phyloP scores from a whole-genome alignment of 345 rosid genomes.

The Acer negundo region DNA sequence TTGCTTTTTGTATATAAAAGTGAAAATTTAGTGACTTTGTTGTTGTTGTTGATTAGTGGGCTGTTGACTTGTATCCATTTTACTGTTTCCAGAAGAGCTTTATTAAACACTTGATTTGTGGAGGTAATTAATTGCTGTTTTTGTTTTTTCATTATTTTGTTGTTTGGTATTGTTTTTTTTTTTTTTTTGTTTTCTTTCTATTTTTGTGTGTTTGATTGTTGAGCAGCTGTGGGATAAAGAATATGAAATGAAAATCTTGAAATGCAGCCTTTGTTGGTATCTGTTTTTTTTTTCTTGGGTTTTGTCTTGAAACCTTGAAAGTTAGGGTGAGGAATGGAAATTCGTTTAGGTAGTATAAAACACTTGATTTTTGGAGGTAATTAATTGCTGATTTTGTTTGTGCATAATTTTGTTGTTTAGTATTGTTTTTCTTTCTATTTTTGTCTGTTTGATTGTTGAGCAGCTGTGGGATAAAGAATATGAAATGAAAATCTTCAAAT shows the following conservation, averaged over 20 bases:
- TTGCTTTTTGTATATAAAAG: constrained; percentile 2
- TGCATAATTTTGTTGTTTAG: too few relatives aligned
- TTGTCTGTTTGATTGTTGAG: too few relatives aligned
- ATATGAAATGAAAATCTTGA: constrained; percentile 1
- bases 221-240: constrained; percentile 15
- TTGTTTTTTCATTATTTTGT: background rate
- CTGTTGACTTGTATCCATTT: constrained; percentile 34
- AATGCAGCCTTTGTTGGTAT: constrained; percentile 5
- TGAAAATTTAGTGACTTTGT: constrained; percentile 2
- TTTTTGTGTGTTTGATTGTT: constrained; percentile 15
- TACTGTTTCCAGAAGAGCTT: constrained; percentile 24
- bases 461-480: too few relatives aligned
- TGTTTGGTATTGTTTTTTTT: background rate
- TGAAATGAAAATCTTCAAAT: too few relatives aligned
- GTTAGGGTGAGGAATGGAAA: too few relatives aligned
- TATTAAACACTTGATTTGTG: constrained; percentile 12
- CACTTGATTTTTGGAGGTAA: too few relatives aligned
- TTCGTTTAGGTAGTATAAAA: too few relatives aligned
- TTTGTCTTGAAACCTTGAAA: too few relatives aligned
- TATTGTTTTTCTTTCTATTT: too few relatives aligned
- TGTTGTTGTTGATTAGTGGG: constrained; percentile 25
- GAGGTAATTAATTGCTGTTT: constrained; percentile 26
- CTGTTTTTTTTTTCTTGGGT: background rate
- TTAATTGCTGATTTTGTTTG: too few relatives aligned
- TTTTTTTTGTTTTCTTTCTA: background rate